Base-by-base conservation (phyloP, 1,284 basidiomycete species). In the Pseudomicrostroma phylloplanum region DNA sequence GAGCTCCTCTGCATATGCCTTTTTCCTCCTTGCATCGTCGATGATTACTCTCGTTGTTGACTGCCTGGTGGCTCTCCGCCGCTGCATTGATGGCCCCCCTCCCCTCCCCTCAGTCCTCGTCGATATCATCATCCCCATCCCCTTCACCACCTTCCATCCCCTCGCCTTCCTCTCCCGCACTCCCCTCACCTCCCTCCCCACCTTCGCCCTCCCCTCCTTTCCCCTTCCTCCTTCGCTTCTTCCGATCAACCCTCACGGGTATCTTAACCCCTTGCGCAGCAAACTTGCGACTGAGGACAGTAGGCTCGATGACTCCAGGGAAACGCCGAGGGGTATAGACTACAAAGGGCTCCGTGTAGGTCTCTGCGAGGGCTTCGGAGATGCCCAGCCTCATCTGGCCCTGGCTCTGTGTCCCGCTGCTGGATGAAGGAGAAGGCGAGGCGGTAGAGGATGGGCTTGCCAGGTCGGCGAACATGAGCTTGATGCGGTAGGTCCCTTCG, bases 211-310 rank as follows among this genome's bases (percentile, higher is more conserved):
- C 25, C 15, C 59, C 60, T 0, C 60, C 60, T 36, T 36, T 36
- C 3, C 30, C 30, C 9, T 36, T 36, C 8, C 69, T 42, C 21
- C 68, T 56, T 51, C 69, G 65, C 60, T 74, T 76, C 65, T 76
- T 76, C 51, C 68, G 67, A 53, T 76, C 73, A 13, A 67, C 68
- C 11, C 73, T 65, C 6, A 73, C 70, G 2, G 73, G 70, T 25
- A 76, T 74, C 68, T 74, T 74, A 64, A 74, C 67, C 6, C 71
- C 73, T 57, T 76, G 73, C 41, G 72, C 66, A 8, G 72, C 73
- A 9, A 76, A 56, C 57, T 76, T 76, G 36, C 71, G 66, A 11
- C 70, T 72, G 2, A 76, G 59, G 42, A 69, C 69, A 26, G 73
- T 72, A 2, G 73, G 73, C 46, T 74, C 72, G 25, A 72, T 59